Conservation (phyloP, 768 basidiomycete genomes). For the Russula olivacea region DNA sequence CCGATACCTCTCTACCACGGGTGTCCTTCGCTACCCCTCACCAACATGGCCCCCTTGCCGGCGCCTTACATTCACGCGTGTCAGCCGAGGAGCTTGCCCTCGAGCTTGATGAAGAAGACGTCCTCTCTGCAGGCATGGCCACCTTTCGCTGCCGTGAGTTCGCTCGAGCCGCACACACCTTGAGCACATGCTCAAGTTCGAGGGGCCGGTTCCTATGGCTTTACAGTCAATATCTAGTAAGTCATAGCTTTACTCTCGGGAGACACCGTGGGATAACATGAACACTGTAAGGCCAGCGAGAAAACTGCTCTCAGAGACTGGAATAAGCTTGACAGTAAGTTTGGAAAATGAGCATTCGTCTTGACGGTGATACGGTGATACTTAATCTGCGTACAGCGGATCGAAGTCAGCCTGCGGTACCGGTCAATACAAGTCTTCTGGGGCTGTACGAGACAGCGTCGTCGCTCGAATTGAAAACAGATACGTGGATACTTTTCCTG, state of each 20-base stretch:
- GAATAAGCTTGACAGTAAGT: conserved; percentile 75
- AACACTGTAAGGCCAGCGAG: conserved; percentile 61
- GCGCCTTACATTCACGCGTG: conserved; percentile 10
- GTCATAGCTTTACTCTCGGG: conserved; percentile 29
- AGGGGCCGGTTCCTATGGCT: conserved; percentile 71
- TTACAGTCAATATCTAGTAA: conserved; percentile 84
- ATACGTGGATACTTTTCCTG: conserved; percentile 86
- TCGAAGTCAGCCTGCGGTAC: conserved; percentile 60
- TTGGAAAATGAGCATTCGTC: not conserved
- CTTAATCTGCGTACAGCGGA: conserved; percentile 44
- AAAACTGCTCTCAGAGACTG: conserved; percentile 76
- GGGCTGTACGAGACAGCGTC: conserved; percentile 49
- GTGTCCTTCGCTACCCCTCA: conserved; percentile 18
- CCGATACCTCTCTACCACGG: conserved; percentile 27
- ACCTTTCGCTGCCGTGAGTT: conserved; percentile 77
- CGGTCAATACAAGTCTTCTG: conserved; percentile 53
- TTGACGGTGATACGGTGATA: not conserved
- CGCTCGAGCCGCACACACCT: conserved; percentile 57
- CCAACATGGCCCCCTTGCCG: conserved; percentile 18
- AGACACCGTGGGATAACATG: conserved; percentile 14
- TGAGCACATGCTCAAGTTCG: conserved; percentile 60
- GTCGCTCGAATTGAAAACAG: conserved; percentile 44
- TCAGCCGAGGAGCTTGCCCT: conserved; percentile 29
- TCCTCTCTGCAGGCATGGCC: conserved; percentile 62
- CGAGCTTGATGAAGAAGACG: conserved; percentile 62